Conservation (phyloP, 2,329 filamentous ascomycete species). For the Colletotrichum coccodes region DNA sequence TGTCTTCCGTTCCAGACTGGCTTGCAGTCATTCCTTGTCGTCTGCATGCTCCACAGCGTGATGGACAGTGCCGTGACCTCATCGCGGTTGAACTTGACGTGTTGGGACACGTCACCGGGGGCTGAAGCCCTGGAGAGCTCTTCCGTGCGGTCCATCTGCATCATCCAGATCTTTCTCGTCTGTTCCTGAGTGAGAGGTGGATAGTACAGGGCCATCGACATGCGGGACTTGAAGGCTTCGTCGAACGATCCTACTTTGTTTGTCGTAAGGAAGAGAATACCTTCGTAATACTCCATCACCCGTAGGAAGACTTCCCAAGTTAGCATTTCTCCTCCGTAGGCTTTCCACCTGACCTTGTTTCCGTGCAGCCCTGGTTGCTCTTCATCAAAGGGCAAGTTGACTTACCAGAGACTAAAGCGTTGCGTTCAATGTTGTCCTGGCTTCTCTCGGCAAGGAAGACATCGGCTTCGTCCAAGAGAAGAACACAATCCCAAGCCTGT, state of each 20-base stretch:
- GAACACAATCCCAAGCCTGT: constrained; percentile 30
- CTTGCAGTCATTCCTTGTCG: constrained; percentile 54
- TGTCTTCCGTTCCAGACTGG: constrained; percentile 53
- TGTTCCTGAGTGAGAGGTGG: constrained; percentile 49
- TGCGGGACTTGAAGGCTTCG: constrained; percentile 58
- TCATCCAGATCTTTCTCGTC: constrained; percentile 53
- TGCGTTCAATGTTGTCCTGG: constrained; percentile 43
- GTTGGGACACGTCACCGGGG: constrained; percentile 47
- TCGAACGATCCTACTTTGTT: constrained; percentile 60
- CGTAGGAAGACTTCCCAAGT: constrained; percentile 50
- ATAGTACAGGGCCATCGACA: constrained; percentile 52
- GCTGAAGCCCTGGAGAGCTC: constrained; percentile 32
- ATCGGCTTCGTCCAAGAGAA: constrained; percentile 18
- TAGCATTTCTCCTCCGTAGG: not conserved
- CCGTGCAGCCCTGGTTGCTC: too few species aligned
- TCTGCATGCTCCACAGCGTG: constrained; percentile 50
- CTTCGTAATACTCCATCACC: constrained; percentile 60
- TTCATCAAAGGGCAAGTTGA: not conserved
- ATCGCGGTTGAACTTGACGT: constrained; percentile 43
- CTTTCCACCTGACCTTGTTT: too few species aligned
- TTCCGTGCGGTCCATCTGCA: constrained; percentile 43
- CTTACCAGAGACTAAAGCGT: constrained; percentile 13
- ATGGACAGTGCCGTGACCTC: constrained; percentile 45
- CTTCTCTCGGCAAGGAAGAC: constrained; percentile 74
- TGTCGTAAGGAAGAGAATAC: constrained; percentile 61